A percentile compares a stretch with the other conserved stretches of the same genome.
These are phyloP conservation scores for Cryptococcus depauperatus DNA, from an alignment of 1,284 basidiomycete species.

Conservation along the genomic window DNA sequence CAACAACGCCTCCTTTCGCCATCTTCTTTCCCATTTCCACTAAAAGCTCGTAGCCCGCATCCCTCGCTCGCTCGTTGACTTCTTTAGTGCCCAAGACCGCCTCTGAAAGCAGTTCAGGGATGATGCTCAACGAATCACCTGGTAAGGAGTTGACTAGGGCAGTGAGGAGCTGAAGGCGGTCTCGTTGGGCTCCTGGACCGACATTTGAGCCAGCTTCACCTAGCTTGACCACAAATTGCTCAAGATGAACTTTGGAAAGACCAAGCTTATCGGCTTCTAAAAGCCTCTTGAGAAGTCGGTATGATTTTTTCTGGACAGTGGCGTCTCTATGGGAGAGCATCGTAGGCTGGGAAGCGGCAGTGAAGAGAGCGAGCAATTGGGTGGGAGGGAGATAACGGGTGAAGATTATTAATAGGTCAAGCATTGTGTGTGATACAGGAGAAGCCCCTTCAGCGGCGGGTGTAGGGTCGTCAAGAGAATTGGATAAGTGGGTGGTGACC, in stretches of 20 bases:
- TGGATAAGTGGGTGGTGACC: conserved; percentile 66
- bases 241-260: conserved; percentile 50
- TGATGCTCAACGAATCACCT: conserved; percentile 65
- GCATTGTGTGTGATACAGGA: conserved; percentile 64
- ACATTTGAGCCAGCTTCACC: conserved; percentile 55
- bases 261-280: conserved; percentile 57
- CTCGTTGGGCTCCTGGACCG: conserved; percentile 82
- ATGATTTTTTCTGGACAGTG: conserved; percentile 90
- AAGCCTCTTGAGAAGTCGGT: conserved; percentile 74
- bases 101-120: conserved; percentile 87
- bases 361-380: conserved; percentile 60
- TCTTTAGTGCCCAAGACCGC: conserved; percentile 97
- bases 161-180: conserved; percentile 71
- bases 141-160: conserved; percentile 67
- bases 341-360: conserved; percentile 41
- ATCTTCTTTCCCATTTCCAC: conserved; percentile 91
- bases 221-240: conserved; percentile 55
- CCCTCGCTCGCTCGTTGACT: conserved; percentile 84
- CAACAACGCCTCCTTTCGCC: conserved; percentile 75
- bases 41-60: conserved; percentile 82
- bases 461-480: conserved; percentile 52
- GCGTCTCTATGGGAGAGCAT: conserved; percentile 59
- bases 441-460: conserved; percentile 39
- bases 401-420: conserved; percentile 81
- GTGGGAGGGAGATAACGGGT: conserved; percentile 63